Conservation (phyloP, 148 eudicot genomes). For the Chenopodium formosanum region DNA sequence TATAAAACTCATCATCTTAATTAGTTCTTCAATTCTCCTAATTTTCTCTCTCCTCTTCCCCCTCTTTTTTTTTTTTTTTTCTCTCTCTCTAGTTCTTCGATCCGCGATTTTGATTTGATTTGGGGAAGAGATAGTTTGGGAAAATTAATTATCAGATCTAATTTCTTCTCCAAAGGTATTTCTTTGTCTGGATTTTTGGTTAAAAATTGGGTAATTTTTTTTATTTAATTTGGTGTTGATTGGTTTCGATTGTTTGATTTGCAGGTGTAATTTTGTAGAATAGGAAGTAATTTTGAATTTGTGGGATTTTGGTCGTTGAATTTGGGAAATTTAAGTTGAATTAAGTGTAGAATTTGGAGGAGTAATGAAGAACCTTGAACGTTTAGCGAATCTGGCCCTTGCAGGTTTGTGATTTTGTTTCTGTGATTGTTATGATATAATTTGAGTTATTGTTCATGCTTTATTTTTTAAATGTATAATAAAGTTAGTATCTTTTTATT, state of each 20-base stretch:
- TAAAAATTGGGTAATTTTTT: background rate
- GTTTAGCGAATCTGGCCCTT: slow-evolving; percentile 72
- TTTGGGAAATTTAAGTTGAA: slow-evolving; percentile 9
- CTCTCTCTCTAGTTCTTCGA: slow-evolving; percentile 18
- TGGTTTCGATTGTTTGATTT: background rate
- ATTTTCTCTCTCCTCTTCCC: background rate
- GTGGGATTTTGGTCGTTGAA: slow-evolving; percentile 19
- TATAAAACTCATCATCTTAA: background rate
- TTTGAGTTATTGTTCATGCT: background rate
- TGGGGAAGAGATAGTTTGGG: slow-evolving; percentile 8
- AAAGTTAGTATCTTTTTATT: no score
- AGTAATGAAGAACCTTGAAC: slow-evolving; percentile 75
- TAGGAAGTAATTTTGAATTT: background rate
- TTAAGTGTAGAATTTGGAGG: background rate
- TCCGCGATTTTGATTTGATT: slow-evolving; percentile 15
- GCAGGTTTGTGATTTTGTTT: slow-evolving; percentile 51
- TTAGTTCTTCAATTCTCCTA: background rate
- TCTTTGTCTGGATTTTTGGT: background rate
- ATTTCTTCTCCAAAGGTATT: background rate
- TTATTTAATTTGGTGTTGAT: background rate
- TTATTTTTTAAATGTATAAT: background rate
- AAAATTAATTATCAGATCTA: slow-evolving; percentile 16
- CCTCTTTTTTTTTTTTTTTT: background rate
- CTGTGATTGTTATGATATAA: background rate
- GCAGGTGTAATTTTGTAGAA: slow-evolving; percentile 7